Conservation (phyloP, 441 rosid species). For the Gossypium gossypioides region DNA sequence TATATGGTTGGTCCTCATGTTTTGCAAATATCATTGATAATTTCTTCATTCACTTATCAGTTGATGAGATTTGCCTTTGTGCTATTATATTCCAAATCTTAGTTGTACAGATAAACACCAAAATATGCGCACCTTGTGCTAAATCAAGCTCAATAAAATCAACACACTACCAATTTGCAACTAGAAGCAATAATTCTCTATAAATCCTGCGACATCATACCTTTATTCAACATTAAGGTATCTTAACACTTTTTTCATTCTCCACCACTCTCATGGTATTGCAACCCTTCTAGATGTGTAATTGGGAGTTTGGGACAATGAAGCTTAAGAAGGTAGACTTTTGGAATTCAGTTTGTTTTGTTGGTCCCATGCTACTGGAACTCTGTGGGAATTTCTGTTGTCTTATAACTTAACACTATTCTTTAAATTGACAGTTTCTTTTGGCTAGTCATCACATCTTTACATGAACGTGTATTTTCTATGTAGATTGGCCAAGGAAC, state of each 20-base stretch:
- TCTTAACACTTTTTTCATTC: not conserved
- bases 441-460: conserved; percentile 4
- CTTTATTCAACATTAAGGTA: not conserved
- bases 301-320: not conserved
- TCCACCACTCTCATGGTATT: not conserved
- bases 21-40: not conserved
- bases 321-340: not conserved
- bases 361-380: not conserved
- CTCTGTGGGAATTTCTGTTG: not conserved
- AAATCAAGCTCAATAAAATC: not conserved
- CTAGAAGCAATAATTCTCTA: not conserved
- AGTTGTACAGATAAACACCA: not conserved
- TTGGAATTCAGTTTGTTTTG: not conserved
- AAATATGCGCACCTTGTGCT: not conserved
- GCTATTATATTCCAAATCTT: not conserved
- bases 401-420: conserved; percentile 1
- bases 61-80: not conserved
- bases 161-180: not conserved
- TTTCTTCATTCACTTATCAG: conserved; percentile 1
- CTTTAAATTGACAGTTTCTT: not conserved
- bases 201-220: not conserved
- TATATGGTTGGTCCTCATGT: not conserved
- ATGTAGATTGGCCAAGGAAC: conserved; percentile 98
- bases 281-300: not conserved
- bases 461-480: conserved; percentile 14